Evolutionary conservation across 805 yeast species (phyloP).

Genomic region (Starmera dryadoides): DNA sequence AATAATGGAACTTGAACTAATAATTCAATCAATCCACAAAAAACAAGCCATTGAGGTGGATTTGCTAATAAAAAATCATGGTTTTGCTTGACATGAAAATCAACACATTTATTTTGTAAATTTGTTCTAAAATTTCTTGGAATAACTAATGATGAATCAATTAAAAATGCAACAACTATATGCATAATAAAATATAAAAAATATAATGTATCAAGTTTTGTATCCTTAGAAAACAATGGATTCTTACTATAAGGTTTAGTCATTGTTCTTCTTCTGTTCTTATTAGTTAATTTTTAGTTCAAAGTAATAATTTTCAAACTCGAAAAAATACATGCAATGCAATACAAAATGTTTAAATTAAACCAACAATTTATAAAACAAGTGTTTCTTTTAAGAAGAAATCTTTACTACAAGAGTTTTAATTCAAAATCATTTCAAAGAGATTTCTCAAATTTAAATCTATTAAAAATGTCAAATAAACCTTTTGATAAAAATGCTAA

Average conservation of each 20-base stretch:
- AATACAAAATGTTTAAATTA: too few species aligned
- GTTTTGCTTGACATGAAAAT: constrained; percentile 56
- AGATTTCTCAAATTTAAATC: not conserved
- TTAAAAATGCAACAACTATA: constrained; percentile 63
- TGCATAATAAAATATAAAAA: constrained; percentile 53
- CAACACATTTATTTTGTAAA: constrained; percentile 42
- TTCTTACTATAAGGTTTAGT: not conserved
- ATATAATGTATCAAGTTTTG: constrained; percentile 35
- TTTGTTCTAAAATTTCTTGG: constrained; percentile 41
- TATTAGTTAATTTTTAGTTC: too few species aligned
- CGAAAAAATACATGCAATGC: too few species aligned
- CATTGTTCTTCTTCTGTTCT: too few species aligned
- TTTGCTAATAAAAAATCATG: constrained; percentile 61
- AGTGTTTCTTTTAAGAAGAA: too few species aligned
- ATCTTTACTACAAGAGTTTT: too few species aligned
- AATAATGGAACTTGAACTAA: constrained; percentile 78
- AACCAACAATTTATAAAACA: too few species aligned
- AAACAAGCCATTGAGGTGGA: constrained; percentile 65
- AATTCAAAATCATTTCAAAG: not conserved
- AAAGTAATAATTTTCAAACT: too few species aligned
- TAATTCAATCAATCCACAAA: constrained; percentile 68
- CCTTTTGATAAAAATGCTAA: constrained; percentile 8
- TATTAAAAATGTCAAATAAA: constrained; percentile 2
- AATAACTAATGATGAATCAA: constrained; percentile 69
- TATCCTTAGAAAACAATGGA: constrained; percentile 8